phyloP scores from a whole-genome alignment of 148 eudicot genomes.

The Suaeda aralocaspica region DNA sequence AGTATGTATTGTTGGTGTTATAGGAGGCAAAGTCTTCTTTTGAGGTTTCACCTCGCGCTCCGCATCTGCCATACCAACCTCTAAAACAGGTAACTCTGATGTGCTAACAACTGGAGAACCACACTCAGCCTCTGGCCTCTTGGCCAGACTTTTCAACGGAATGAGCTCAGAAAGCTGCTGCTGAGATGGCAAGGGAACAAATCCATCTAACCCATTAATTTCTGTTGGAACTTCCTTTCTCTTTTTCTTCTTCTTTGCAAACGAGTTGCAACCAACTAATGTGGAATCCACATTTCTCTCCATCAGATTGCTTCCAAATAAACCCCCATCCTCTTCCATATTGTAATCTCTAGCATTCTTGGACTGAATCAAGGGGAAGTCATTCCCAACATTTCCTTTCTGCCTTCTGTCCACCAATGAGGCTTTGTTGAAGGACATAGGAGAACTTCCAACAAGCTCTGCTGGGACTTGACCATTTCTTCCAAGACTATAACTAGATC shows the following conservation, averaged over 20 bases:
- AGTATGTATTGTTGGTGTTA: conserved; percentile 72
- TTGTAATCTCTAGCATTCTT: conserved; percentile 33
- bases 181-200: conserved; percentile 35
- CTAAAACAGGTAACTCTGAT: conserved; percentile 41
- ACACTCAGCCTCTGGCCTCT: conserved; percentile 47
- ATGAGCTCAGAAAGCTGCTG: conserved; percentile 38
- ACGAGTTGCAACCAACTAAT: conserved; percentile 39
- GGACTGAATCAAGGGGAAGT: conserved; percentile 34
- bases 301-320: conserved; percentile 24
- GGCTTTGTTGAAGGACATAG: conserved; percentile 36
- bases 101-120: conserved; percentile 39
- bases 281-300: conserved; percentile 37
- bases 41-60: conserved; percentile 57
- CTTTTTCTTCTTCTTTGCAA: conserved; percentile 49
- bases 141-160: conserved; percentile 46
- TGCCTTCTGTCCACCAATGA: conserved; percentile 40
- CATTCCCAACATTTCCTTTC: conserved; percentile 43
- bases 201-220: conserved; percentile 37
- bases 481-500: conserved; percentile 27
- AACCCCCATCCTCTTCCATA: conserved; percentile 42
- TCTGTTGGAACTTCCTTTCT: conserved; percentile 33
- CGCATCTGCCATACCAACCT: conserved; percentile 40
- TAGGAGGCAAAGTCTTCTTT: conserved; percentile 60
- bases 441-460: conserved; percentile 33
- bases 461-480: conserved; percentile 48